Base-by-base conservation (phyloP, 2,329 filamentous ascomycete species). In the Colletotrichum tropicicola region DNA sequence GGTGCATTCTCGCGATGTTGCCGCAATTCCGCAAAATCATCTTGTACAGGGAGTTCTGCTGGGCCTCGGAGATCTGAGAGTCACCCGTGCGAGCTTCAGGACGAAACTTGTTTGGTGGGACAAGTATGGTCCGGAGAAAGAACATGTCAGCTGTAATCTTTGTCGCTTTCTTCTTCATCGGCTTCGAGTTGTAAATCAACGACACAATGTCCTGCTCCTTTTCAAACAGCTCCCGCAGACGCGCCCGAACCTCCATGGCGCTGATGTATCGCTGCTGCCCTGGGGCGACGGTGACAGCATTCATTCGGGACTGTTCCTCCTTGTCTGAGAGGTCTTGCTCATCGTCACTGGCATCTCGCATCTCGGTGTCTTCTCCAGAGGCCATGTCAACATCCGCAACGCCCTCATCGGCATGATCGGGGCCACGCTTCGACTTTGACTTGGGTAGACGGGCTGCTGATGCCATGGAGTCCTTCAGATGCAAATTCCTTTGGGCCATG, bases 81-180 rank as follows among this genome's bases (percentile, higher is more conserved):
- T 91, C 88, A 45, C 93, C 93, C 28, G 92, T 94, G 65, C 89
- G 87, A 9, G 94, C 93, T 75, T 97, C 93, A 12, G 96, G 94
- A 41, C 96, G 90, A 77, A 91, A 99, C 71, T 90, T 91, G 75
- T 97, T 99, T 2, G 96, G 96, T 2, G 97, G 94, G 0, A 99
- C 93, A 13, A 98, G 83, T 55, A 99, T 82, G 35, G 89, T 91
- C 60, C 92, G 90, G 60, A 98, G 84, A 79, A 99, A 99, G 80
- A 99, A 98, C 90, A 98, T 97, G 70, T 97, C 92, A 2, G 93
- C 88, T 3, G 83, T 89, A n/a, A 93, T 82, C 17, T 81, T 81
- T 6, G 79, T 79, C 37, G 83, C 79, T 59, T 85, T 87, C 74
- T 87, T 89, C 5, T 85, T 82, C 8, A 77, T 76, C 5, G 91